Base-by-base conservation (phyloP, 1,284 basidiomycete genomes). In the Porogramme epimiltina region DNA sequence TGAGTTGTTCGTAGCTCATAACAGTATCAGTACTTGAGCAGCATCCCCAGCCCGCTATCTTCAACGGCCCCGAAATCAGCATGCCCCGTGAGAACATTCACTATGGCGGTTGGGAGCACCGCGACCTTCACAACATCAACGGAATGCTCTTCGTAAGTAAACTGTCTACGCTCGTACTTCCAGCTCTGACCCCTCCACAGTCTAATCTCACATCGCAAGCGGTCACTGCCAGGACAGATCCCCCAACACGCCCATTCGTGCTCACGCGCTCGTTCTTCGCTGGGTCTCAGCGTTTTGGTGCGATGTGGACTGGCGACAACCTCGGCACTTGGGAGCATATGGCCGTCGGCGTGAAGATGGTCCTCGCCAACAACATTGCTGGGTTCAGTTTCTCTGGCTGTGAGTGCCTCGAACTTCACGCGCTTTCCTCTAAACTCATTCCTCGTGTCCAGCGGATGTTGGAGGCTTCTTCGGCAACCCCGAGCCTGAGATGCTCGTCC, bases 401-500 rank as follows among this genome's bases (percentile, higher is more conserved):
- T 94, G 68, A 65, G 91, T 54, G 33, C 51, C 50, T 25, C 18
- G 24, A 31, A 40, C 9, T 38, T 13, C 4, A 25, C 24, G 38
- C 16, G 6, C 16, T 36, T 19, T 19, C 13, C 54, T 38, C 39
- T n/a, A 38, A 9, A 26, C 31, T 34, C 15, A 46, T 45, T 20
- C 6, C 28, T 13, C 6, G 6, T 31, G 22, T 40, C 6, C 61
- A 95, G 93, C 96, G 52, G 96, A 99, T 65, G 93, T 98, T 43
- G 95, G 96, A 36, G 96, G 96, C 16, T 99, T 98, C 85, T 99
- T 99, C 67, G 96, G 96, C 43, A 97, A 99, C 70, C 96, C 97
- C 0, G 82, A 88, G 36, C 80, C 88, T 1, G 96, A 99, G 67
- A 93, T 98, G 84, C 86, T 99, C 25, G 87, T 96, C 8, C 82